A percentile compares a stretch with the other conserved stretches of the same genome.
Evolutionary conservation across 495 filamentous ascomycete species (phyloP).

Genomic region (Aspergillus baeticus): DNA sequence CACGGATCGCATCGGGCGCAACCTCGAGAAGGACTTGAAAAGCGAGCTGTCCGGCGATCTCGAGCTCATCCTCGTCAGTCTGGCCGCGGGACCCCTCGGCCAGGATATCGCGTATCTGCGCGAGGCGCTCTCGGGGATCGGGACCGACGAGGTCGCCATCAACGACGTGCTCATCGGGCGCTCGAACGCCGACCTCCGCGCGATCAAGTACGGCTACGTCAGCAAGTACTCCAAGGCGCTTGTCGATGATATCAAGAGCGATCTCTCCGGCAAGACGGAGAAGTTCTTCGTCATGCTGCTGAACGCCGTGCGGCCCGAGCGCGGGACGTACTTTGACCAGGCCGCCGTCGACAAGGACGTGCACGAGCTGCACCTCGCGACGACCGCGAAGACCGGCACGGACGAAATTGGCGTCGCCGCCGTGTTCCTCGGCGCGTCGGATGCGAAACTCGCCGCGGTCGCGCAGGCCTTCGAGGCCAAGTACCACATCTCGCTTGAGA

Average conservation of each 20-base stretch:
- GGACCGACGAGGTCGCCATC: constrained; percentile 75
- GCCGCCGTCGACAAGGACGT: constrained; percentile 67
- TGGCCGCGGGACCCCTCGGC: constrained; percentile 67
- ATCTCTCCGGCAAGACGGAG: constrained; percentile 72
- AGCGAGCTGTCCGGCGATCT: constrained; percentile 69
- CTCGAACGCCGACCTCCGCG: constrained; percentile 73
- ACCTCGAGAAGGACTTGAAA: constrained; percentile 65
- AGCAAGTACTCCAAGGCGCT: constrained; percentile 55
- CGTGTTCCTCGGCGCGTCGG: constrained; percentile 63
- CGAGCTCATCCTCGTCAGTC: constrained; percentile 57
- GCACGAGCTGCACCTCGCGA: constrained; percentile 65
- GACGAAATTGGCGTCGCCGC: constrained; percentile 70
- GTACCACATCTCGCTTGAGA: constrained; percentile 13
- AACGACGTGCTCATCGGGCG: constrained; percentile 76
- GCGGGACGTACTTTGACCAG: constrained; percentile 62
- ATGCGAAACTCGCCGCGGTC: constrained; percentile 75
- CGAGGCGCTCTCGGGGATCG: constrained; percentile 64
- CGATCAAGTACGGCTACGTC: constrained; percentile 73
- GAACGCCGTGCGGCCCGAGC: constrained; percentile 63
- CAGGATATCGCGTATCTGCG: constrained; percentile 63
- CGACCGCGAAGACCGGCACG: constrained; percentile 57
- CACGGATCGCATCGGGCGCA: constrained; percentile 49
- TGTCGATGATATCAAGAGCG: constrained; percentile 63
- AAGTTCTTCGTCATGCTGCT: constrained; percentile 75
- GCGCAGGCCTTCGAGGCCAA: constrained; percentile 60